Conservation (phyloP, 257 asterid species). For the Scutellaria barbata region DNA sequence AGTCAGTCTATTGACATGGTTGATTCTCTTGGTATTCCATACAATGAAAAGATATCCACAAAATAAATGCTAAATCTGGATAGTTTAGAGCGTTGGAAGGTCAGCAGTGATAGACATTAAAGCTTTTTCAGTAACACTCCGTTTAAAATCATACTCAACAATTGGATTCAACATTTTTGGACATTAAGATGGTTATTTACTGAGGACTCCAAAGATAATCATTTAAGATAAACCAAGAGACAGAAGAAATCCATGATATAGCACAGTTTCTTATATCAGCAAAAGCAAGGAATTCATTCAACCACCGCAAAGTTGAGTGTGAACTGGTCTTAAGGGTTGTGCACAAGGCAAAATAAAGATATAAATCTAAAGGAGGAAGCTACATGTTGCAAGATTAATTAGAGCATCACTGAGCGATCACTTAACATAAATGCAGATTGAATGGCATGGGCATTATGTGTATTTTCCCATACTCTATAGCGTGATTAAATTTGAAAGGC, state of each 20-base stretch:
- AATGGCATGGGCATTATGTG: neutral
- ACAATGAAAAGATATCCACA: conserved; percentile 16
- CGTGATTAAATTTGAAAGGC: conserved; percentile 18
- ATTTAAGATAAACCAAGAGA: neutral
- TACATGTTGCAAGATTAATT: too few relatives aligned
- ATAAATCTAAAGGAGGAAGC: too few relatives aligned
- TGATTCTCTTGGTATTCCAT: neutral
- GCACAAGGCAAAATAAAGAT: too few relatives aligned
- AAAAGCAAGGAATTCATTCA: conserved; percentile 10
- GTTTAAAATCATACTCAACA: neutral
- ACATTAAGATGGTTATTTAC: conserved; percentile 6
- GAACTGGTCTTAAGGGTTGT: too few relatives aligned
- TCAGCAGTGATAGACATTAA: neutral
- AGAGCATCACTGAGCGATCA: conserved; percentile 9
- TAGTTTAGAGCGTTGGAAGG: neutral
- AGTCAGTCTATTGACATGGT: neutral
- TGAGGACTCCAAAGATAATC: neutral
- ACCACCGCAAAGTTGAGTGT: neutral
- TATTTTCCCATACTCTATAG: neutral
- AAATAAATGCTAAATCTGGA: conserved; percentile 2
- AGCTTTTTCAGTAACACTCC: neutral
- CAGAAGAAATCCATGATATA: conserved; percentile 13
- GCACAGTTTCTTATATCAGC: neutral
- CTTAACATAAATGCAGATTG: neutral
- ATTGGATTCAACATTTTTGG: conserved; percentile 4